A percentile compares a stretch with the other conserved stretches of the same genome.
These are phyloP conservation scores for Sophora flavescens DNA, from an alignment of 306 rosid genomes.

Conservation along the genomic window DNA sequence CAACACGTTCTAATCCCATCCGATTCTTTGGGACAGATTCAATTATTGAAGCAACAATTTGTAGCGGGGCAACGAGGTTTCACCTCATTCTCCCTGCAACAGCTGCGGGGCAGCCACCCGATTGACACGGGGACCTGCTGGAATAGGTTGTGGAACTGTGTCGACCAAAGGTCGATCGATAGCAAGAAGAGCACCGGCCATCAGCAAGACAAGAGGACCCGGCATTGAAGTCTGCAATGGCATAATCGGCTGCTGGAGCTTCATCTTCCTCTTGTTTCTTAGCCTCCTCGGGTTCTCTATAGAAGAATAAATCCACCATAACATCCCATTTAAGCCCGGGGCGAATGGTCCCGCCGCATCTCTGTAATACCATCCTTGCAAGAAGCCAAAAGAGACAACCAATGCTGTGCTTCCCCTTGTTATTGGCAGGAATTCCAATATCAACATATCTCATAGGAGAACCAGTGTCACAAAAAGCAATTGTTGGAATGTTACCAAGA, in stretches of 20 bases:
- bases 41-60: background rate
- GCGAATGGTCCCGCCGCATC: constrained; percentile 82
- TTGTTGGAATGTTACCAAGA: constrained; percentile 91
- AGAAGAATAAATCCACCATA: constrained; percentile 93
- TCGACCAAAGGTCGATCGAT: constrained; percentile 50
- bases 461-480: constrained; percentile 93
- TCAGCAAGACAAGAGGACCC: constrained; percentile 42
- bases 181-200: constrained; percentile 51
- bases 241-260: constrained; percentile 59
- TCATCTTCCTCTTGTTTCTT: constrained; percentile 80
- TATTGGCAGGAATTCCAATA: constrained; percentile 95
- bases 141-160: constrained; percentile 53
- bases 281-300: constrained; percentile 91
- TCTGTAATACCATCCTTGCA: constrained; percentile 92
- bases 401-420: constrained; percentile 91
- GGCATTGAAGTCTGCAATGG: constrained; percentile 58
- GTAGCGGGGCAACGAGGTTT: constrained; percentile 50
- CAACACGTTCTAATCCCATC: constrained; percentile 48
- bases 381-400: constrained; percentile 95
- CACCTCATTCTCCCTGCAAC: constrained; percentile 51
- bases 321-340: constrained; percentile 89
- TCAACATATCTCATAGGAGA: constrained; percentile 89
- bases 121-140: constrained; percentile 49
- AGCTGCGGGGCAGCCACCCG: constrained; percentile 46
- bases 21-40: constrained; percentile 46